Base-by-base conservation (phyloP, 2,329 filamentous ascomycete genomes). In the Cephalotrichum gorgonifer region DNA sequence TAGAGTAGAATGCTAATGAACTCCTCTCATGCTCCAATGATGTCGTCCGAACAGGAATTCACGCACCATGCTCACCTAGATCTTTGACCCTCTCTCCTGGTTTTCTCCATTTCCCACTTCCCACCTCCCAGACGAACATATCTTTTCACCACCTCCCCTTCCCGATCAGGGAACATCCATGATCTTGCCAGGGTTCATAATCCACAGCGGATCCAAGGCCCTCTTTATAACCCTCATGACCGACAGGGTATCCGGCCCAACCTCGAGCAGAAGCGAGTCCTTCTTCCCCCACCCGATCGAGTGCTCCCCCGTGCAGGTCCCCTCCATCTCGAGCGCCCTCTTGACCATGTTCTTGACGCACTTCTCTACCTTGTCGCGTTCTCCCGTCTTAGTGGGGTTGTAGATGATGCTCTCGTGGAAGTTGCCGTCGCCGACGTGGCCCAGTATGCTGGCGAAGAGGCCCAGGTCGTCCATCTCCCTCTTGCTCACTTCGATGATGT, bases 341-440 rank as follows among this genome's bases (percentile, higher is more conserved):
- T 85, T 78, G 20, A 95, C 88, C 89, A 96, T 95, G 57, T 88
- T 84, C 61, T 90, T 82, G 43, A 96, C 88, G 54, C 87, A 88
- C 49, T 74, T 76, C 62, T 93, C 86, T 2, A 93, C 88, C 55
- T 85, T 86, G 39, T 76, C 82, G 50, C 77, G 77, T 65, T 95
- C 86, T 25, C 73, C 79, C 3, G 78, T 74, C 49, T 89, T 73
- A 23, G 72, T 75, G 25, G 78, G 77, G 65, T 93, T 80, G 63
- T 95, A 96, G 68, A 96, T 84, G 66, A 96, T 93, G 61, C 85
- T 87, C 62, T 90, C 84, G 63, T 96, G 90, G 69, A 96, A 96
- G 65, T 96, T 96, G 33, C 90, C 90, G 60, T 95, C 90, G 12
- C 90, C 90, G 50, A 96, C 85, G 60, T 96, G 90, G 3, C 90